phyloP scores from a whole-genome alignment of 768 basidiomycete species.

The Pulveroboletus sp. region DNA sequence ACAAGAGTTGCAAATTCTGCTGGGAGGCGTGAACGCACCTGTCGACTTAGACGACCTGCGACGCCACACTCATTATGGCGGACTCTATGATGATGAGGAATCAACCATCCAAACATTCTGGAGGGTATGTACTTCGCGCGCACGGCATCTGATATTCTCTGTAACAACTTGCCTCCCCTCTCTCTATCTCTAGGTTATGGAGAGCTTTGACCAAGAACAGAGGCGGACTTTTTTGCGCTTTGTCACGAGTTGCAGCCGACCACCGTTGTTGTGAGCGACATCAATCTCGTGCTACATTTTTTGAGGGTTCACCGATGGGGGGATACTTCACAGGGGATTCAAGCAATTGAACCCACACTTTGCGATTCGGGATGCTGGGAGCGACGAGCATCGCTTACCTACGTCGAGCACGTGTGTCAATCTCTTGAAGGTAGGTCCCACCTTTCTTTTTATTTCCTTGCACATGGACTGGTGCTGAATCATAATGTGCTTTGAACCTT shows the following conservation, averaged over 20 bases:
- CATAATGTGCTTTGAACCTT: no score
- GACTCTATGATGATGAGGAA: slow-evolving; percentile 66
- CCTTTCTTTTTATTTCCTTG: neutral
- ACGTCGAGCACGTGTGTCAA: slow-evolving; percentile 90
- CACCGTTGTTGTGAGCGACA: slow-evolving; percentile 69
- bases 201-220: slow-evolving; percentile 76
- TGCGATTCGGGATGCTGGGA: slow-evolving; percentile 76
- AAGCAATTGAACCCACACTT: slow-evolving; percentile 85
- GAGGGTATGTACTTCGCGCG: slow-evolving; percentile 49
- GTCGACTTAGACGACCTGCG: slow-evolving; percentile 82
- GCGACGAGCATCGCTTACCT: slow-evolving; percentile 65
- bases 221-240: slow-evolving; percentile 77
- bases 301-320: neutral
- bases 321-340: slow-evolving; percentile 54
- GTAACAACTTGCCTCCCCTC: neutral
- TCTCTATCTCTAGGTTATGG: slow-evolving; percentile 52
- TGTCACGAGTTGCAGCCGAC: slow-evolving; percentile 88
- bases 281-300: neutral
- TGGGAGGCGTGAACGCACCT: slow-evolving; percentile 83
- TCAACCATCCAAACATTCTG: slow-evolving; percentile 77
- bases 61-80: slow-evolving; percentile 76
- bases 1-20: slow-evolving; percentile 85
- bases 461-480: no score
- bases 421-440: slow-evolving; percentile 65
- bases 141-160: neutral